Percentiles rank a stretch among this genome's conserved stretches.
phyloP scores from a whole-genome alignment of 2,329 filamentous ascomycete species.

The Sordariomycetes sp. region DNA sequence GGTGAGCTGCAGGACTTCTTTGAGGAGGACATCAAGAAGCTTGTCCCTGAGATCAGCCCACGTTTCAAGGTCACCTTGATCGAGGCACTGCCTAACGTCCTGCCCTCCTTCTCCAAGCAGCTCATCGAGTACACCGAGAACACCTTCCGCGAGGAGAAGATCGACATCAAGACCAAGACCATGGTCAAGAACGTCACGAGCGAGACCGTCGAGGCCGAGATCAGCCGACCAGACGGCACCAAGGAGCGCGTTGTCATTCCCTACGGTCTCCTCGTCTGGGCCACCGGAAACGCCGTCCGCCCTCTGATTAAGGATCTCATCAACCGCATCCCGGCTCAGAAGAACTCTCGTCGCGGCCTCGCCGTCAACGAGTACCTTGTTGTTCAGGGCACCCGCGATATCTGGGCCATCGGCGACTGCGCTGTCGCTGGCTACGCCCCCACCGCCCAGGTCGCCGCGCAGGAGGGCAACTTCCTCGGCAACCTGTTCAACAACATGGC shows the following conservation, averaged over 20 bases:
- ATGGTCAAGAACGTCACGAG: conserved; percentile 97
- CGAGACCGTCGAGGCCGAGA: conserved; percentile 86
- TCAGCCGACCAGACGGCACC: conserved; percentile 70
- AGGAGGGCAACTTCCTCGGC: conserved; percentile 92
- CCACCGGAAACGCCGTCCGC: conserved; percentile 90
- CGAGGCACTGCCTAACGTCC: conserved; percentile 90
- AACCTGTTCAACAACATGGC: conserved; percentile 99
- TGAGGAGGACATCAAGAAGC: conserved; percentile 95
- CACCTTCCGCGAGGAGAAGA: conserved; percentile 97
- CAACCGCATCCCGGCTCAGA: conserved; percentile 84
- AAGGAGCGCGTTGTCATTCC: conserved; percentile 77
- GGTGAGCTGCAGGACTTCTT: conserved; percentile 99
- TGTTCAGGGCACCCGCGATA: conserved; percentile 91
- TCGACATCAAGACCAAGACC: conserved; percentile 95
- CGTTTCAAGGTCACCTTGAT: conserved; percentile 97
- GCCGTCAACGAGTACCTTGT: conserved; percentile 98
- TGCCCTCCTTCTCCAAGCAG: conserved; percentile 98
- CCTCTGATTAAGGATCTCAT: conserved; percentile 88
- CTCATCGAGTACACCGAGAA: conserved; percentile 99
- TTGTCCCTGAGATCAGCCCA: conserved; percentile 89
- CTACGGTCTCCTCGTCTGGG: conserved; percentile 95
- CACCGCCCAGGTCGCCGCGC: conserved; percentile 90
- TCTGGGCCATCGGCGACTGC: conserved; percentile 97
- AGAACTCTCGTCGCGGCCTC: conserved; percentile 87
- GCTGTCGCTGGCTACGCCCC: conserved; percentile 96